phyloP scores from a whole-genome alignment of 2,329 filamentous ascomycete genomes.

The Curvularia eragrostidis region DNA sequence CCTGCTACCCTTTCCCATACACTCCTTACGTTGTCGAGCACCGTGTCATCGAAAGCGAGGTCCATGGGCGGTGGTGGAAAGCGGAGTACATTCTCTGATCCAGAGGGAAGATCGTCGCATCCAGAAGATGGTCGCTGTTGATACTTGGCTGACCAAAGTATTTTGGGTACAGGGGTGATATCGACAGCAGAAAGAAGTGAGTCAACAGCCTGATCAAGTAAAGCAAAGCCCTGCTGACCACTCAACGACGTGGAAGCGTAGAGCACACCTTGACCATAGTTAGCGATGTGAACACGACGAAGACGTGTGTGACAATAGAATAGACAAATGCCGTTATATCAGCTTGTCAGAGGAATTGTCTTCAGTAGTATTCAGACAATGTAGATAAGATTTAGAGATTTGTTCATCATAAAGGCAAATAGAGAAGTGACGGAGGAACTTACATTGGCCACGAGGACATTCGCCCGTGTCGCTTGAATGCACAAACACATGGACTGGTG shows the following conservation, averaged over 20 bases:
- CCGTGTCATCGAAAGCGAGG: constrained; percentile 75
- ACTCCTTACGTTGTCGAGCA: constrained; percentile 69
- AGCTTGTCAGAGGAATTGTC: constrained; percentile 87
- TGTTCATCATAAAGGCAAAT: constrained; percentile 76
- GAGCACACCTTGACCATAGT: constrained; percentile 60
- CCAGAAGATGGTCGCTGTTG: constrained; percentile 51
- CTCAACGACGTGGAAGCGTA: constrained; percentile 59
- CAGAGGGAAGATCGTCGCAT: constrained; percentile 29
- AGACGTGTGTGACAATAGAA: constrained; percentile 2
- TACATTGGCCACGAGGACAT: constrained; percentile 87
- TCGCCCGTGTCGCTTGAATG: constrained; percentile 94
- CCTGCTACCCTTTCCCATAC: constrained; percentile 73
- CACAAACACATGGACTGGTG: constrained; percentile 67
- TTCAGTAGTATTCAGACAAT: constrained; percentile 98
- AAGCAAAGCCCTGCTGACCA: constrained; percentile 42
- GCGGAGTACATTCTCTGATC: constrained; percentile 55
- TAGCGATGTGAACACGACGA: constrained; percentile 40
- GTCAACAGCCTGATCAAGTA: constrained; percentile 53
- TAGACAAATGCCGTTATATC: constrained; percentile 61
- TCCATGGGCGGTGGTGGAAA: constrained; percentile 68
- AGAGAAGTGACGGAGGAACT: constrained; percentile 57
- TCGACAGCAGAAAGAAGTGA: constrained; percentile 52
- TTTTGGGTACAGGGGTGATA: constrained; percentile 43
- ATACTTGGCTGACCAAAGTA: constrained; percentile 63
- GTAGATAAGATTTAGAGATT: constrained; percentile 97